These are phyloP conservation scores for Pythium brassicae DNA, from an alignment of 352 stramenopile genomes.

Conservation along the genomic window DNA sequence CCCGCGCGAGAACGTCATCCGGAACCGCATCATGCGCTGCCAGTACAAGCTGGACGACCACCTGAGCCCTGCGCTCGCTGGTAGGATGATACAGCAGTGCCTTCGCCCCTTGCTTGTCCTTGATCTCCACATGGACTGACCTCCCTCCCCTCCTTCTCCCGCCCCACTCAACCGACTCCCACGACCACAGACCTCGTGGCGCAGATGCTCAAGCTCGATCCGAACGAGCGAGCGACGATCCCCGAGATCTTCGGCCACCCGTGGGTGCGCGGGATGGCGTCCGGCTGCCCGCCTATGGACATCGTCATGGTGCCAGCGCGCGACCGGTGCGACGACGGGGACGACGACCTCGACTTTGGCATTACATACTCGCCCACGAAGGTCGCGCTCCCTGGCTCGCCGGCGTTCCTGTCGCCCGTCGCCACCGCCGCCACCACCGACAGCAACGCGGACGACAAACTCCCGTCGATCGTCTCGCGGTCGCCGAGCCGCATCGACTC, in stretches of 20 bases:
- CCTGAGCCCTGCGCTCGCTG: constrained; percentile 54
- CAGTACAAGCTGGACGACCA: constrained; percentile 81
- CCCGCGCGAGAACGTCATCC: constrained; percentile 77
- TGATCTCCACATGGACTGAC: neutral
- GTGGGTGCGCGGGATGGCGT: constrained; percentile 58
- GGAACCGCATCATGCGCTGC: constrained; percentile 80
- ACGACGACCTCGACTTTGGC: constrained; percentile 44
- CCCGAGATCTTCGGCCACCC: constrained; percentile 83
- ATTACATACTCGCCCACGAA: constrained; percentile 44
- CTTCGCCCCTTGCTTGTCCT: too few relatives aligned
- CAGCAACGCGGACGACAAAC: constrained; percentile 34
- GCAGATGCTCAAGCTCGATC: constrained; percentile 78
- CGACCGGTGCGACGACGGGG: constrained; percentile 23
- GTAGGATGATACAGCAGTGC: constrained; percentile 13
- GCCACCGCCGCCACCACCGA: constrained; percentile 5
- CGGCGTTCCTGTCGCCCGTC: constrained; percentile 11
- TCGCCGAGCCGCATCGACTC: constrained; percentile 37
- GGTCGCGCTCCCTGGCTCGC: constrained; percentile 19
- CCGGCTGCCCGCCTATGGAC: constrained; percentile 25
- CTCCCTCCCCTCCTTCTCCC: too few relatives aligned
- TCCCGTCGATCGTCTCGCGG: constrained; percentile 49
- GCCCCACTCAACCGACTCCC: neutral
- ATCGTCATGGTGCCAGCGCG: constrained; percentile 15
- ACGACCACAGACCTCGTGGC: constrained; percentile 55
- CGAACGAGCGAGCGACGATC: constrained; percentile 75